A percentile compares a stretch with the other conserved stretches of the same genome.
Evolutionary conservation across 1,139 yeast species (phyloP).

Genomic region (Sugiyamaella xylanicola): DNA sequence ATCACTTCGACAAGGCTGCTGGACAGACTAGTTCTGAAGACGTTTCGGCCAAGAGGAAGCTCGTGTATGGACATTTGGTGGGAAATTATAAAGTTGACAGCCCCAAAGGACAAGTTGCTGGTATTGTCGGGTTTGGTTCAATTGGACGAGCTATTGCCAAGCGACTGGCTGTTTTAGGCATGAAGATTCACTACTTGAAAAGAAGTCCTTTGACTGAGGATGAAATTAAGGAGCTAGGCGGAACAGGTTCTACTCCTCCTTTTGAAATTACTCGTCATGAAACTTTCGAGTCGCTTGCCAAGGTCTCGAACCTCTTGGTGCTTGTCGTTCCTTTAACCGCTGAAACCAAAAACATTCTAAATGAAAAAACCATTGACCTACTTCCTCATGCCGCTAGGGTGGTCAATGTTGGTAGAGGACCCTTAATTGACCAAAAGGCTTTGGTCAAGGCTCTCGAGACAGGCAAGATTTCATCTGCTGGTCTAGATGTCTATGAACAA

Average conservation of each 20-base stretch:
- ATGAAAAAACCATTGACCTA: slow-evolving; percentile 49
- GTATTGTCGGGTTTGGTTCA: slow-evolving; percentile 76
- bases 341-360: slow-evolving; percentile 59
- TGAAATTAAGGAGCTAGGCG: slow-evolving; percentile 10
- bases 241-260: slow-evolving; percentile 4
- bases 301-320: slow-evolving; percentile 57
- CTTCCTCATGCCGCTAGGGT: slow-evolving; percentile 60
- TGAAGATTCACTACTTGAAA: slow-evolving; percentile 61
- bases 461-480: slow-evolving; percentile 72
- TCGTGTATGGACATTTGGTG: slow-evolving; percentile 26
- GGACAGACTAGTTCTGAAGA: slow-evolving; percentile 45
- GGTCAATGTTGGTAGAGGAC: slow-evolving; percentile 80
- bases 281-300: slow-evolving; percentile 45
- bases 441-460: slow-evolving; percentile 64
- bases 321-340: slow-evolving; percentile 69
- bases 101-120: slow-evolving; percentile 62
- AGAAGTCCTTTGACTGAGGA: slow-evolving; percentile 39
- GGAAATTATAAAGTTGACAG: slow-evolving; percentile 19
- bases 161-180: slow-evolving; percentile 60
- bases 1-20: slow-evolving; percentile 28
- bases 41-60: background rate
- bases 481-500: slow-evolving; percentile 74
- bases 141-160: slow-evolving; percentile 69
- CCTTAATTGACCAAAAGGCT: slow-evolving; percentile 71
- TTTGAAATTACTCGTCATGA: slow-evolving; percentile 43